Evolutionary conservation across 2,329 filamentous ascomycete species (phyloP), one percentile per base, ranked within the genome.

Genomic region (Cytospora piceae): DNA sequence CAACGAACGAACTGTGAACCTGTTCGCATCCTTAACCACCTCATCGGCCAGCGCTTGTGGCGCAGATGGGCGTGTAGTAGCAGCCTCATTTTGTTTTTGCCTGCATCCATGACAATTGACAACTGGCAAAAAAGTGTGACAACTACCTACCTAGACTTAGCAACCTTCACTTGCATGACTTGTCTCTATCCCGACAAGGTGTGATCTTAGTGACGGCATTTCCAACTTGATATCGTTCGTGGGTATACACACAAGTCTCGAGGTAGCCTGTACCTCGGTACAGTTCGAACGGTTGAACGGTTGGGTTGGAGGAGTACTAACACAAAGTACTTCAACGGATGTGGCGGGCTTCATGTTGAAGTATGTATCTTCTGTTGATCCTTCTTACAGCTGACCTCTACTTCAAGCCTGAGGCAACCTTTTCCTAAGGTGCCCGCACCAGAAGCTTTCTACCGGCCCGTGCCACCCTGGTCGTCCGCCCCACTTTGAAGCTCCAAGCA

Each of bases 71-170:
- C 59, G 59, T 51, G 27, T 52, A 32, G 52, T 56, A 63, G 61
- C 61, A 63, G 61, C 61, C 61, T 63, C 61, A 29, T n/a, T 51
- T 37, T 37, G 5, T 3, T 39, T 15, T 17, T 29, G 34, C 61
- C 53, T 57, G 61, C 60, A 63, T 63, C 61, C 61, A 63, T 54
- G 64, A 55, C 55, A 63, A 39, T 59, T 63, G 61, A 63, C 61
- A 63, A 37, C 61, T 63, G 61, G 61, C 61, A 63, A 57, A 51
- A 1, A 15, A 29, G 37, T 63, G 61, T 57, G 61, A 53, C 53
- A 63, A 55, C n/a, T 24, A 49, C 9, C 46, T 24, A 24, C 22
- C 3, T n/a, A 49, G 9, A 20, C n/a, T 15, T 37, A 8, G 11
- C 32, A 34, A 34, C 2, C 32, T 34, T 46, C n/a, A 49, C 46